These are phyloP conservation scores for Pythium pyrilobum DNA, from an alignment of 352 stramenopile genomes.

Conservation along the genomic window DNA sequence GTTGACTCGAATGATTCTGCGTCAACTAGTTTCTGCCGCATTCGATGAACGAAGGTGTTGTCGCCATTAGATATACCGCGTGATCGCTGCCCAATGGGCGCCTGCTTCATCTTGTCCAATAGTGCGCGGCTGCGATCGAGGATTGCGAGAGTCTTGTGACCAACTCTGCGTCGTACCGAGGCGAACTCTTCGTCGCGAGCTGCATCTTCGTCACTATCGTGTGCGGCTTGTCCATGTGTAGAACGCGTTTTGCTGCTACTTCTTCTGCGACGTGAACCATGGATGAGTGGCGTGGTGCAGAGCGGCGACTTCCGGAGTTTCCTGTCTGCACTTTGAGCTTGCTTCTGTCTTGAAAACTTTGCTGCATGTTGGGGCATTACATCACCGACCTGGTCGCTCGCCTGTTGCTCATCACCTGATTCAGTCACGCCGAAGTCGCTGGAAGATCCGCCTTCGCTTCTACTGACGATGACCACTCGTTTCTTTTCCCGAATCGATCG, in stretches of 20 bases:
- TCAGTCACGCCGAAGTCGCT: not conserved
- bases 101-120: conserved; percentile 28
- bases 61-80: not conserved
- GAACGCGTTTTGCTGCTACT: too few relatives aligned
- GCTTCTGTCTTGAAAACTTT: too few relatives aligned
- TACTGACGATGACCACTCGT: conserved; percentile 3
- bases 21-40: conserved; percentile 12
- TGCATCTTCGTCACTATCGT: conserved; percentile 12
- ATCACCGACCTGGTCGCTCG: not conserved
- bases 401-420: not conserved
- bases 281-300: too few relatives aligned
- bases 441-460: not conserved
- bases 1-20: not conserved
- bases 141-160: conserved; percentile 46
- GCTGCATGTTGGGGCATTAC: too few relatives aligned
- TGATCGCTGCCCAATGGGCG: too few relatives aligned
- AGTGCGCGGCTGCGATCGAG: conserved; percentile 41
- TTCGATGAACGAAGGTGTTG: conserved; percentile 9
- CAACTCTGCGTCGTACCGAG: conserved; percentile 36
- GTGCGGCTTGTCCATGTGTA: not conserved
- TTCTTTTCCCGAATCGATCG: not conserved
- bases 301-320: too few relatives aligned
- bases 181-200: conserved; percentile 31
- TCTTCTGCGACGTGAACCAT: too few relatives aligned
- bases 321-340: too few relatives aligned